phyloP scores from a whole-genome alignment of 176 grass and related monocot genomes.

The Triticum aestivum region DNA sequence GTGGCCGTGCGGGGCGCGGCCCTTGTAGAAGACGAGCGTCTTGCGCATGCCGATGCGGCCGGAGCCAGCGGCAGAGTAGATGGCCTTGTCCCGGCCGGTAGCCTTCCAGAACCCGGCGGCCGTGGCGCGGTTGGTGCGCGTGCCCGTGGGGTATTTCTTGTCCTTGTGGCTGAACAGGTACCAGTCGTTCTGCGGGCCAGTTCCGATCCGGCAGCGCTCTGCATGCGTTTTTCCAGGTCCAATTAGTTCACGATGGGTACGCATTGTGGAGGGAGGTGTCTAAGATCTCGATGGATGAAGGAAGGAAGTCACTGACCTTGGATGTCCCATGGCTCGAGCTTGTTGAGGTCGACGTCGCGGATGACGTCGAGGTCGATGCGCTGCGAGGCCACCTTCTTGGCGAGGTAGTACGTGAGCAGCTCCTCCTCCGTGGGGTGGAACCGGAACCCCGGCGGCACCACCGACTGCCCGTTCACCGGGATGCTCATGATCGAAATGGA shows the following conservation, averaged over 20 bases:
- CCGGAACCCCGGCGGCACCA: slow-evolving; percentile 83
- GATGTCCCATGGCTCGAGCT: slow-evolving; percentile 97
- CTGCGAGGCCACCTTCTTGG: slow-evolving; percentile 74
- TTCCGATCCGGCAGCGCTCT: slow-evolving; percentile 74
- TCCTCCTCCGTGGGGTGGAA: slow-evolving; percentile 89
- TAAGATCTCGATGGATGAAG: too few relatives aligned
- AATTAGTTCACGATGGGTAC: too few relatives aligned
- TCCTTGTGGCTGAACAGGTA: slow-evolving; percentile 97
- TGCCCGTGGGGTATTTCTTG: slow-evolving; percentile 88
- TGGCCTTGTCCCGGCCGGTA: slow-evolving; percentile 84
- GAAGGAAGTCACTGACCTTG: slow-evolving; percentile 27
- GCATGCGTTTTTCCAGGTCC: background rate
- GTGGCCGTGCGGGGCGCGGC: slow-evolving; percentile 68
- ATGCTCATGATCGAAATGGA: too few relatives aligned
- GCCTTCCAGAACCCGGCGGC: slow-evolving; percentile 81
- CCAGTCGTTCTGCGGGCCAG: slow-evolving; percentile 85
- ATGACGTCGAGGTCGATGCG: slow-evolving; percentile 88
- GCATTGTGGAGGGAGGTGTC: too few relatives aligned
- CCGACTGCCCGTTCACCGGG: slow-evolving; percentile 55
- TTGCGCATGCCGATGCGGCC: slow-evolving; percentile 82
- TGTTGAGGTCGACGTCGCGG: slow-evolving; percentile 83
- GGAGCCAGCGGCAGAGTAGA: slow-evolving; percentile 35
- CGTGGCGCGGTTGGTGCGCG: slow-evolving; percentile 82
- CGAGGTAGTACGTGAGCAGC: slow-evolving; percentile 82
- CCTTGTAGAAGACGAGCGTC: slow-evolving; percentile 92